Evolutionary conservation across 768 basidiomycete genomes (phyloP).

Genomic region (Atractiella rhizophila): DNA sequence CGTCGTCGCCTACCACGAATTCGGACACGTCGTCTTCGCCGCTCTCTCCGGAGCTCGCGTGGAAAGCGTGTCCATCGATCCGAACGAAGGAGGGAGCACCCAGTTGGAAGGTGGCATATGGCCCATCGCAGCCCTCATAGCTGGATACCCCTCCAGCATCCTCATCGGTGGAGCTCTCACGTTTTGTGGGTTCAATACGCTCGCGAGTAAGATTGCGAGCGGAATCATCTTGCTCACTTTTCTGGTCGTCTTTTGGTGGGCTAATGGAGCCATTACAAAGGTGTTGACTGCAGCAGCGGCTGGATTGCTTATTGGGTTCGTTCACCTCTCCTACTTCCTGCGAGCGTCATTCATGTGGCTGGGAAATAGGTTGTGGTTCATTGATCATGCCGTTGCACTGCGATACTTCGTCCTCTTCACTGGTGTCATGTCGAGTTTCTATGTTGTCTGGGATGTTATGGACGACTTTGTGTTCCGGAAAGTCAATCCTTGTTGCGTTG

Average conservation of each 20-base stretch:
- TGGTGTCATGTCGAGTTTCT: slow-evolving; percentile 12
- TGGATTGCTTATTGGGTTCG: background rate
- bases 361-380: slow-evolving; percentile 5
- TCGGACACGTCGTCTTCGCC: slow-evolving; percentile 9
- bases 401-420: slow-evolving; percentile 13
- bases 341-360: background rate
- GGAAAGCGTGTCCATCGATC: slow-evolving; percentile 8
- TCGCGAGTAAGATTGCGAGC: slow-evolving; percentile 13
- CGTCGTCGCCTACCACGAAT: slow-evolving; percentile 10
- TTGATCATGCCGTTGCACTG: slow-evolving; percentile 9
- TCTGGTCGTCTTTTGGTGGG: slow-evolving; percentile 7
- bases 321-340: background rate
- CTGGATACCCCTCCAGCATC: slow-evolving; percentile 9
- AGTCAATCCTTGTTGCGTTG: background rate
- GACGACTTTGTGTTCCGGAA: background rate
- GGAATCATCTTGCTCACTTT: slow-evolving; percentile 8
- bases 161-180: slow-evolving; percentile 8
- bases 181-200: slow-evolving; percentile 13
- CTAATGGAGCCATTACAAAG: background rate
- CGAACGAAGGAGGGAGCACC: slow-evolving; percentile 8
- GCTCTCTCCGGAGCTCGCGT: slow-evolving; percentile 8
- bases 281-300: background rate
- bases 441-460: slow-evolving; percentile 3
- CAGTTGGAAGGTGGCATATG: background rate
- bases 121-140: background rate